These are phyloP conservation scores for Tilletia setariae DNA, from an alignment of 1,284 basidiomycete genomes.

Conservation along the genomic window DNA sequence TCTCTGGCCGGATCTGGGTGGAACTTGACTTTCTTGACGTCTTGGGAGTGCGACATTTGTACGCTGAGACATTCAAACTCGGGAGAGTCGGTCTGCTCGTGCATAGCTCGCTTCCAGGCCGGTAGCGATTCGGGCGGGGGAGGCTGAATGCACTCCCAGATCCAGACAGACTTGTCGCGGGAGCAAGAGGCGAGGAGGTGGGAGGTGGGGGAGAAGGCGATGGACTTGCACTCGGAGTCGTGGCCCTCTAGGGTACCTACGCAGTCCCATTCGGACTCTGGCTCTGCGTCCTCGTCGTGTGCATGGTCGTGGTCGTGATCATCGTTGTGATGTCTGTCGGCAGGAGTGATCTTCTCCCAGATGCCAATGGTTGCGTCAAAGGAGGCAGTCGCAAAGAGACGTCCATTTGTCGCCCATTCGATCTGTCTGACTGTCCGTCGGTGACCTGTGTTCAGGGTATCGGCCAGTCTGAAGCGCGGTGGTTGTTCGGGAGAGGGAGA, in stretches of 20 bases:
- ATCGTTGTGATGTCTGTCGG: slow-evolving; percentile 34
- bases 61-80: slow-evolving; percentile 88
- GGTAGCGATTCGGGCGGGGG: slow-evolving; percentile 1
- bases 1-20: slow-evolving; percentile 77
- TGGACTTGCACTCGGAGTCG: slow-evolving; percentile 94
- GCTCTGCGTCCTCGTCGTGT: slow-evolving; percentile 50
- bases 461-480: slow-evolving; percentile 40
- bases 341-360: slow-evolving; percentile 66
- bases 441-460: slow-evolving; percentile 68
- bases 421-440: slow-evolving; percentile 83
- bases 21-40: slow-evolving; percentile 93
- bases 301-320: slow-evolving; percentile 56
- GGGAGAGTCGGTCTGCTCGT: slow-evolving; percentile 18
- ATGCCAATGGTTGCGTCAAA: slow-evolving; percentile 91
- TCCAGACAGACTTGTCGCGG: slow-evolving; percentile 95
- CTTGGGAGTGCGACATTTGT: slow-evolving; percentile 94
- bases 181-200: slow-evolving; percentile 85
- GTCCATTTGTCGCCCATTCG: slow-evolving; percentile 85
- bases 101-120: neutral
- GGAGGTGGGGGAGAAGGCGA: slow-evolving; percentile 76
- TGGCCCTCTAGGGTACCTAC: slow-evolving; percentile 86
- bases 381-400: slow-evolving; percentile 84
- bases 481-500: slow-evolving; percentile 28
- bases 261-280: slow-evolving; percentile 67
- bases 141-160: slow-evolving; percentile 77